A percentile compares a stretch with the other conserved stretches of the same genome.
These are phyloP conservation scores for Backusella parvicylindrica DNA, from an alignment of 192 early-diverging fungal species.

Conservation along the genomic window DNA sequence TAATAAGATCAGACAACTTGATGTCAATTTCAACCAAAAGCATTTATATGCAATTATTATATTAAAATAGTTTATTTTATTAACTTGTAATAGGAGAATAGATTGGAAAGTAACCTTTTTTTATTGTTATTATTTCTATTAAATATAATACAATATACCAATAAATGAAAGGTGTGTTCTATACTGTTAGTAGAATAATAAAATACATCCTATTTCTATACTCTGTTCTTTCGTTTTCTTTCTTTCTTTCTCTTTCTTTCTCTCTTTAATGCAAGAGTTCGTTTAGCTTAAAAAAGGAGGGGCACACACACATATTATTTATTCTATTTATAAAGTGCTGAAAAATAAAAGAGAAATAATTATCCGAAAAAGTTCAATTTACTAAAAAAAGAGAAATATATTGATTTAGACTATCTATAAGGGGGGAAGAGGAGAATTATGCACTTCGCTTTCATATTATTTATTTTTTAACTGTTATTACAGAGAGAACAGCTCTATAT, in stretches of 20 bases:
- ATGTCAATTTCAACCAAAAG: background rate
- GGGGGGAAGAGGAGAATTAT: too few species aligned
- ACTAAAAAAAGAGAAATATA: background rate
- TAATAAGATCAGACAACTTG: background rate
- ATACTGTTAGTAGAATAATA: too few species aligned
- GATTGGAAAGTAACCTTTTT: too few species aligned
- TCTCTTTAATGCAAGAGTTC: background rate
- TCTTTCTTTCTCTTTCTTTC: too few species aligned
- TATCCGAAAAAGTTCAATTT: background rate
- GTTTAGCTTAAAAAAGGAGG: background rate
- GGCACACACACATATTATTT: background rate
- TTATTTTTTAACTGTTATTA: background rate
- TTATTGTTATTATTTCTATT: too few species aligned
- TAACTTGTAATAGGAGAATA: too few species aligned
- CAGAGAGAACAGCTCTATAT: too few species aligned
- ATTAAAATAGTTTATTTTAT: background rate
- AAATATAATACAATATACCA: too few species aligned
- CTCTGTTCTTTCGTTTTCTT: too few species aligned
- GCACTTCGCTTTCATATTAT: too few species aligned
- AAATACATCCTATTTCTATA: too few species aligned
- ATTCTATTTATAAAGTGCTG: background rate
- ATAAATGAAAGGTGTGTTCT: too few species aligned
- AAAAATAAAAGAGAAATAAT: background rate
- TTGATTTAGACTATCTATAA: background rate
- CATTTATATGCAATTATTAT: background rate